Base-by-base conservation (phyloP, 768 basidiomycete genomes). In the Collybia mongolica region DNA sequence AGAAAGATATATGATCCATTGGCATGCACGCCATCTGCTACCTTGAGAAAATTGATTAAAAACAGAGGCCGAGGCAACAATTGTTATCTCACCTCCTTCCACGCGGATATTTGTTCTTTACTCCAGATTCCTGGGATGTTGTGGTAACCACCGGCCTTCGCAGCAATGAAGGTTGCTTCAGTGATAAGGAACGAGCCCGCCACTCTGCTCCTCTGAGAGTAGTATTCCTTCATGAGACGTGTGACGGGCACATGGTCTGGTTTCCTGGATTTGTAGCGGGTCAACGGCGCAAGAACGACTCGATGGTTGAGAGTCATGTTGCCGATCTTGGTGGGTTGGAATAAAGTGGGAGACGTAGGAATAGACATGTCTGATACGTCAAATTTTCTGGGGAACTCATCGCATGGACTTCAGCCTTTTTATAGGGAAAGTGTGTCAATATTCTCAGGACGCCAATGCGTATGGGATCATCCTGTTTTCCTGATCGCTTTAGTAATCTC, bases 121-220 rank as follows among this genome's bases (percentile, higher is more conserved):
- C 62, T 80, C 72, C 78, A 88, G 47, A 88, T 80, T 0, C 87
- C 88, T 1, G 87, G 88, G 0, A 77, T 73, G 48, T 80, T 64
- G 1, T 50, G 44, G 37, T 65, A 70, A 1, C 82, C 83, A 2
- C 77, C 80, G 0, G 82, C 81, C 12, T 73, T 56, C 1, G 64
- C 60, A 0, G 77, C 72, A 42, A 88, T 67, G 48, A 68, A 62
- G 8, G 73, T 79, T 0, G 68, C 79, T 57, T 81, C 80, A 0
- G 76, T 60, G 44, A 82, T 70, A 15, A 74, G 57, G 12, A 80
- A 64, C 1, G 73, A 71, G 3, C 77, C 77, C 0, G 71, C 67
- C 2, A 59, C 54, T 26, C 60, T 61, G 1, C 64, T 65, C 8
- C 72, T 66, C 46, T 73, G 73, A 6, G 63, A 48, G 43, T 75